Base-by-base conservation (phyloP, 2,329 filamentous ascomycete species). In the Tolypocladium cylindrosporum region DNA sequence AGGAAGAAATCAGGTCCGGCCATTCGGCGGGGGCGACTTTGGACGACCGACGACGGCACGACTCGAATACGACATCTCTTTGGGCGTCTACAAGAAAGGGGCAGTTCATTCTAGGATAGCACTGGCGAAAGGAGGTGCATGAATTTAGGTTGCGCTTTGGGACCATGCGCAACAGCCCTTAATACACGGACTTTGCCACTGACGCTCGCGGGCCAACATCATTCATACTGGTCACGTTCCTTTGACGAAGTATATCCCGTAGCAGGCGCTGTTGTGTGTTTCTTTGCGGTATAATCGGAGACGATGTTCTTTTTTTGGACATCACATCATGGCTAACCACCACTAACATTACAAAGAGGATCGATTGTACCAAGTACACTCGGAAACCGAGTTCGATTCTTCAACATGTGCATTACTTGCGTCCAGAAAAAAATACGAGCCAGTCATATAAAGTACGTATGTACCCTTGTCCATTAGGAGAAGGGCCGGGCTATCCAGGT, bases 341-440 rank as follows among this genome's bases (percentile, higher is more conserved):
- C 19, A 16, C 31, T 16, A 13, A 13, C 48, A 36, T 36, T 36
- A 36, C 27, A 21, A 19, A 13, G 9, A 36, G 6, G 37, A 19
- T n/a, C 4, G 24, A 36, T 16, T 39, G 31, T 31, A 7, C 24
- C 2, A 1, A 31, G 48, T 13, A 36, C 19, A 13, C 31, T 21
- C 10, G 8, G 6, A 19, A 51, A n/a, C 31, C 6, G 31, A 19
- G 7, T 36, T 3, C 16, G 16, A 21, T 13, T 37, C 48, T 34
- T 31, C 48, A 36, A 51, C 48, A 21, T 21, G 53, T 53, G 11
- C n/a, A 56, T 59, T 56, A 39, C 56, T 34, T 34, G n/a, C 40
- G 55, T 42, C 36, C 16, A 57, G 34, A 37, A 54, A 71, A 71
- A 70, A 71, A 78, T 79, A 79, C 76, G 75, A 79, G 69, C 78